Evolutionary conservation across 768 basidiomycete genomes (phyloP), one percentile per base, ranked within the genome.

Genomic region (Butyriboletus loyo): DNA sequence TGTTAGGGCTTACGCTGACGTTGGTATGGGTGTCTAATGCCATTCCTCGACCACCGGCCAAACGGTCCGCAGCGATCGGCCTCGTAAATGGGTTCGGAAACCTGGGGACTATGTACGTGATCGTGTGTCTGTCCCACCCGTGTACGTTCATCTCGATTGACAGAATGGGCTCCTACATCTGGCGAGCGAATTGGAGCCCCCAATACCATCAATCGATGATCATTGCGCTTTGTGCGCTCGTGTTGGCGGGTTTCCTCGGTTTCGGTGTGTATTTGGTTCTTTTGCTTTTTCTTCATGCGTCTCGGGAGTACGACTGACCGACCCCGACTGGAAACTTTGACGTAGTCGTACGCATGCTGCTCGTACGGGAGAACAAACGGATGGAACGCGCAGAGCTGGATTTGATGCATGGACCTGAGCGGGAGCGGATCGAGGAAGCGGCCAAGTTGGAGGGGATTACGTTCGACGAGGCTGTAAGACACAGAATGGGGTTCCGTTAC

Each of bases 1-100:
- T 32, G 10, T 24, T 30, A 75, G 75, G 75, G 10, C 74, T 72
- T 45, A 68, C 76, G 2, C 54, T 77, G 21, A 80, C 75, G 0
- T 61, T 80, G 19, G 83, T 84, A 2, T 86, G 85, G 85, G 78
- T 84, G 7, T 77, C 82, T 0, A 85, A 84, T 55, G 73, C 77
- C 1, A 66, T 85, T 32, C 79, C 83, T 15, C 75, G 85, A 4
- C 84, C 85, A 30, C 84, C 84, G 3, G 77, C 81, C 56, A 82
- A 75, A 54, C 58, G 61, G 1, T 55, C 78, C 3, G 84, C 79
- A 7, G 81, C 81, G 1, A 86, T 86, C 22, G 83, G 76, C 2
- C 75, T 86, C 21, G 81, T 83, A 1, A 85, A 84, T 50, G 84
- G 83, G 6, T 68, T 75, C 40, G 82, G 80, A 27, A 84, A 82